These are phyloP conservation scores for Styphnolobium japonicum DNA, from an alignment of 306 rosid species.

Conservation along the genomic window DNA sequence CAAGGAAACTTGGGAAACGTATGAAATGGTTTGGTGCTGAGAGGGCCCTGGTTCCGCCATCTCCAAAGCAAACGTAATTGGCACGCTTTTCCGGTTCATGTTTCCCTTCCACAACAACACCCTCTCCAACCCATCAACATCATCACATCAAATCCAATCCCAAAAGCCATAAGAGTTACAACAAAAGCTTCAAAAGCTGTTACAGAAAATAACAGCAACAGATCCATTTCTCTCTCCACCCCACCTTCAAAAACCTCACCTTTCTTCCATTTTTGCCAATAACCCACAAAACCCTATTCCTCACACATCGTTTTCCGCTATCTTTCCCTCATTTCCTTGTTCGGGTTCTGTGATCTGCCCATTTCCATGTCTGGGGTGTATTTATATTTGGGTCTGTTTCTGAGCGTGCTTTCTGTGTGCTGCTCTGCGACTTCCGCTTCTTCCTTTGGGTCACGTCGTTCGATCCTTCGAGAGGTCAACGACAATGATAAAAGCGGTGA, in stretches of 20 bases:
- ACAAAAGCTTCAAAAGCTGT: neutral
- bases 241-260: constrained; percentile 14
- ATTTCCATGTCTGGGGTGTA: constrained; percentile 44
- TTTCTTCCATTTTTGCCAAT: constrained; percentile 10
- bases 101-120: constrained; percentile 2
- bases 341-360: neutral
- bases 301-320: neutral
- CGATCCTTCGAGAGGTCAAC: constrained; percentile 57
- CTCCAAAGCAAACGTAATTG: constrained; percentile 25
- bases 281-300: constrained; percentile 31
- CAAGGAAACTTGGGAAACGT: neutral
- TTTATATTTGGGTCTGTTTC: constrained; percentile 37
- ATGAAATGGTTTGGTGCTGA: neutral
- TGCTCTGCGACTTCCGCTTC: constrained; percentile 30
- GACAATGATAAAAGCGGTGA: constrained; percentile 26
- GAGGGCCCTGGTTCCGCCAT: constrained; percentile 15
- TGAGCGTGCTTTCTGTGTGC: constrained; percentile 40
- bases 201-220: neutral
- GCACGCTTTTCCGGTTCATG: constrained; percentile 1
- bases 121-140: neutral
- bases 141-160: neutral
- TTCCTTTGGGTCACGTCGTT: constrained; percentile 55
- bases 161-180: neutral
- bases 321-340: neutral
- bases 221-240: constrained; percentile 27